phyloP scores from a whole-genome alignment of 2,329 filamentous ascomycete genomes.

The Alternaria sp. region DNA sequence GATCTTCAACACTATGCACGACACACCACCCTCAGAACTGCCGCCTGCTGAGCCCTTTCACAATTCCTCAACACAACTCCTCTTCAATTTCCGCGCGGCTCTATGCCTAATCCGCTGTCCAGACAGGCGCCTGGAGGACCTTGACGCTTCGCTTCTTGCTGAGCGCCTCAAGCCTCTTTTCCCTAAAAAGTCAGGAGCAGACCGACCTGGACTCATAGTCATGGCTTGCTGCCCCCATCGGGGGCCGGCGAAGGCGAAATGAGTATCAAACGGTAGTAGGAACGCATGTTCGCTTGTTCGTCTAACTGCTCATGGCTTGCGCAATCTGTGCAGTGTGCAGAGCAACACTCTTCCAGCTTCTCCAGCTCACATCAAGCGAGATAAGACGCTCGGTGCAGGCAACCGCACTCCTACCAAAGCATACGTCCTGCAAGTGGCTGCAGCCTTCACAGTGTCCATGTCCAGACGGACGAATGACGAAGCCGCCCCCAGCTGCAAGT shows the following conservation, averaged over 20 bases:
- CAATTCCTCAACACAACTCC: conserved; percentile 32
- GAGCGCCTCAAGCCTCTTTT: conserved; percentile 27
- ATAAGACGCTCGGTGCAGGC: conserved; percentile 28
- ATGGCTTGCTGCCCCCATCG: conserved; percentile 13
- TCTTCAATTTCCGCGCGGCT: conserved; percentile 16
- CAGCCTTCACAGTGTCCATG: neutral
- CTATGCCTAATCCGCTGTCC: conserved; percentile 14
- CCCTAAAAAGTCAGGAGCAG: conserved; percentile 26
- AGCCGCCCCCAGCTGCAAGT: conserved; percentile 27
- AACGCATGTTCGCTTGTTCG: conserved; percentile 35
- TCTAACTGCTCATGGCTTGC: conserved; percentile 25
- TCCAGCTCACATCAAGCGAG: conserved; percentile 28
- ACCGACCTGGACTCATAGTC: conserved; percentile 28
- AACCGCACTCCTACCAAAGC: conserved; percentile 24
- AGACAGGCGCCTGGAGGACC: conserved; percentile 9
- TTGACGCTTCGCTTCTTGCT: conserved; percentile 30
- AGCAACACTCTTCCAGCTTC: neutral
- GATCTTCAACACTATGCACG: conserved; percentile 16
- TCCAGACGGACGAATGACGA: conserved; percentile 13
- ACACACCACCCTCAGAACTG: conserved; percentile 22
- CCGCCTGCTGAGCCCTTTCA: conserved; percentile 16
- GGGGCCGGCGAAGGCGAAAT: conserved; percentile 28
- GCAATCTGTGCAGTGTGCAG: conserved; percentile 12
- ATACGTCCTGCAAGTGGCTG: conserved; percentile 22
- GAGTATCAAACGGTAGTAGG: conserved; percentile 32